Evolutionary conservation across 768 basidiomycete species (phyloP), one percentile per base, ranked within the genome.

Genomic region (Boletellus emodensis): DNA sequence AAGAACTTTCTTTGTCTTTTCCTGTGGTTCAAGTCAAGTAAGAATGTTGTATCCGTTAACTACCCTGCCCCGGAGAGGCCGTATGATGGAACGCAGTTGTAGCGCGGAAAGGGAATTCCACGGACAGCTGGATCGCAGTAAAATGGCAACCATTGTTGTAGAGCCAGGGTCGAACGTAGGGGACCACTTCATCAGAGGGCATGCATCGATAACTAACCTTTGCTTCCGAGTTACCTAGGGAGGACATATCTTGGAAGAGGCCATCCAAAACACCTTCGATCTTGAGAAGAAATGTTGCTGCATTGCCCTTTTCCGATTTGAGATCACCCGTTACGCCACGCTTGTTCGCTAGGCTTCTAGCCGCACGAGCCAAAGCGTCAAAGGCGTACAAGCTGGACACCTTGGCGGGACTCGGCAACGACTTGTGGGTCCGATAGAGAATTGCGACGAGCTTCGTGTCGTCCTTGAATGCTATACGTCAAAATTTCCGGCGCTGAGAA

Each of bases 1-100:
- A 71, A 95, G 82, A 63, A 99, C 84, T 72, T 98, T 98, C 77
- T 87, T 87, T 40, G 90, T 80, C 75, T 99, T 99, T 76, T 96
- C 95, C 94, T 97, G 77, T 71, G 66, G 52, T 65, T 54, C 56
- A 54, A 71, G 60, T 63, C 63, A 62, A 57, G 63, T 68, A 67
- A 69, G 60, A 65, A 65, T 48, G 49, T 55, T 55, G 58, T 59
- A 56, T 55, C 51, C 55, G 76, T 81, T 70, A 52, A 81, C 75
- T 72, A 69, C 62, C 65, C 63, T 65, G 22, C 33, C 24, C 6
- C 60, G 22, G 48, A 39, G 43, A 40, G 58, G 53, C 62, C 64
- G 65, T 65, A 62, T 68, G 66, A 66, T 54, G 50, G 57, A 52
- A 66, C 46, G 57, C 61, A 30, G 30, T 30, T 30, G 30, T 30